Conservation (phyloP, 2,329 filamentous ascomycete genomes). For the Basipetospora chlamydospora region DNA sequence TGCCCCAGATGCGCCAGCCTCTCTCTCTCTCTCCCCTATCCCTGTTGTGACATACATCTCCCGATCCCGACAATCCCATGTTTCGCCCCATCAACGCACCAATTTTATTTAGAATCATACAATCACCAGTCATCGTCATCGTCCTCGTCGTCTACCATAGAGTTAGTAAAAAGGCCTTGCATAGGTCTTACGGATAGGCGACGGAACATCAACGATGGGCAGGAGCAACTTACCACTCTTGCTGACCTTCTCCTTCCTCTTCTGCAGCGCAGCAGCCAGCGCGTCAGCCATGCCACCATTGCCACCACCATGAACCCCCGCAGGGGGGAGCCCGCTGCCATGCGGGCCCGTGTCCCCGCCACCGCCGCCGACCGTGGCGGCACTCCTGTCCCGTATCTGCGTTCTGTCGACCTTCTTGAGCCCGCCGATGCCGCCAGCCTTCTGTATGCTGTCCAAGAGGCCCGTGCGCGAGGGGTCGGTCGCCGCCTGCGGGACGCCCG, state of each 20-base stretch:
- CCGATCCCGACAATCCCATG: not conserved
- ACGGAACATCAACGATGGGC: constrained; percentile 1
- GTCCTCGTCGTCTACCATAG: constrained; percentile 52
- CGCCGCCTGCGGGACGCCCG: constrained; percentile 32
- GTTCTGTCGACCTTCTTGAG: constrained; percentile 62
- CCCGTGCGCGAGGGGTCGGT: constrained; percentile 37
- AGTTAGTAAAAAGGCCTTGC: not conserved
- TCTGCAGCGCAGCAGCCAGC: constrained; percentile 60
- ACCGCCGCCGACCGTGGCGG: constrained; percentile 39
- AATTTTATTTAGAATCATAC: not conserved
- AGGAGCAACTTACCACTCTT: constrained; percentile 64
- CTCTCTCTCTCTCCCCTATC: no score
- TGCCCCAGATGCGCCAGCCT: no score
- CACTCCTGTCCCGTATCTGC: constrained; percentile 60
- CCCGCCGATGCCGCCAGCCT: constrained; percentile 48
- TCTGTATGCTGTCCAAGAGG: constrained; percentile 58
- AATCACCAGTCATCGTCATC: constrained; percentile 60
- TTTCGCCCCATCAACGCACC: not conserved
- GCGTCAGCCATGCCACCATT: constrained; percentile 67
- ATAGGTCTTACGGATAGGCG: no score
- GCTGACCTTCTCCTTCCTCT: constrained; percentile 86
- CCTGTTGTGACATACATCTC: no score
- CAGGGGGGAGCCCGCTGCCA: constrained; percentile 35
- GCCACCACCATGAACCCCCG: constrained; percentile 33
- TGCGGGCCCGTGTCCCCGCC: constrained; percentile 31